Evolutionary conservation across 345 rosid genomes (phyloP).

Genomic region (Eucalyptus cloeziana): DNA sequence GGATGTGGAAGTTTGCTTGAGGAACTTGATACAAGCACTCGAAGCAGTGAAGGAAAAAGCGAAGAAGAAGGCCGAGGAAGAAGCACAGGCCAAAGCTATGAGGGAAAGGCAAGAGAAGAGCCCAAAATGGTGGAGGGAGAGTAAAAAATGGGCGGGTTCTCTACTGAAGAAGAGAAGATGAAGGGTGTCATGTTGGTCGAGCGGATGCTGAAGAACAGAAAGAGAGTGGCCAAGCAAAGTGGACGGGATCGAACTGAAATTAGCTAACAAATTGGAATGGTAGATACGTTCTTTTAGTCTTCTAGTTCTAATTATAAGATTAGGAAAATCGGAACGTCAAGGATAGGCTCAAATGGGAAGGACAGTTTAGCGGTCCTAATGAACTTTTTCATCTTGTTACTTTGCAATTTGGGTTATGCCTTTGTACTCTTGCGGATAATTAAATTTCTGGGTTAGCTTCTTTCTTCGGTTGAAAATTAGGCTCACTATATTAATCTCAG

Average conservation of each 20-base stretch:
- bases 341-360: neutral
- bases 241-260: neutral
- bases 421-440: neutral
- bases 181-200: neutral
- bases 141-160: neutral
- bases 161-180: neutral
- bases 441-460: neutral
- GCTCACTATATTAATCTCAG: neutral
- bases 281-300: neutral
- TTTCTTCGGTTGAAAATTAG: neutral
- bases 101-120: neutral
- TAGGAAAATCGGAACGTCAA: neutral
- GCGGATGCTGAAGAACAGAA: neutral
- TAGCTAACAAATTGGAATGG: neutral
- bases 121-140: neutral
- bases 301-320: neutral
- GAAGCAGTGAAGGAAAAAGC: neutral
- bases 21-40: neutral
- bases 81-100: neutral
- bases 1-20: neutral
- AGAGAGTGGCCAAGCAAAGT: neutral
- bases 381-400: neutral
- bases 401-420: neutral
- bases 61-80: neutral
- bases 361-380: neutral